A percentile compares a stretch with the other conserved stretches of the same genome.
Conservation (phyloP, 1,284 basidiomycete species). For the Heterobasidion parviporum region DNA sequence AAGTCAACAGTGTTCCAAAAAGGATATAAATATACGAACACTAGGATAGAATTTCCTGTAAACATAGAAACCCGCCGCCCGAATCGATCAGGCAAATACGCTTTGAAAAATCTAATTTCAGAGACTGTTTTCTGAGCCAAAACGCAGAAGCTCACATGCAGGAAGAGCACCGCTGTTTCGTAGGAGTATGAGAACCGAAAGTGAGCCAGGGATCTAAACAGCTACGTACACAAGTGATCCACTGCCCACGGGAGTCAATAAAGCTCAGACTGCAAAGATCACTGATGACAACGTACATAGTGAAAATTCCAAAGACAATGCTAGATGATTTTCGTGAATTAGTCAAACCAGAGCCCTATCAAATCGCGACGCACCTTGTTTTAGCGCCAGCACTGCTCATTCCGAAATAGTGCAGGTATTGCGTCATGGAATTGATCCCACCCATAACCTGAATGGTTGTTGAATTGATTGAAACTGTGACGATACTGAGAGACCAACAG, state of each 20-base stretch:
- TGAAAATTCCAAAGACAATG: constrained; percentile 49
- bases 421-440: constrained; percentile 42
- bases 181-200: too few relatives aligned
- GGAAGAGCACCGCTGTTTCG: constrained; percentile 33
- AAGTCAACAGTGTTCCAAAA: background rate
- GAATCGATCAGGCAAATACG: constrained; percentile 40
- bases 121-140: background rate
- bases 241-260: background rate
- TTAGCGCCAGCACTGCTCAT: constrained; percentile 31
- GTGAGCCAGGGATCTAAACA: too few relatives aligned
- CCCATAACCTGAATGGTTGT: constrained; percentile 33
- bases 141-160: constrained; percentile 24
- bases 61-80: constrained; percentile 48
- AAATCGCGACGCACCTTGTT: constrained; percentile 26
- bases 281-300: constrained; percentile 27
- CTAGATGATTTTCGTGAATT: constrained; percentile 15
- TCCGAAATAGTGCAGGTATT: constrained; percentile 42
- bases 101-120: constrained; percentile 12
- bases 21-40: constrained; percentile 23
- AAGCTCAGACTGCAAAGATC: background rate
- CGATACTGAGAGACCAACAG: constrained; percentile 7
- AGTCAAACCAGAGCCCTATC: background rate
- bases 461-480: background rate
- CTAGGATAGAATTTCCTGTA: constrained; percentile 35
- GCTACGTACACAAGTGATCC: constrained; percentile 4